Evolutionary conservation across 2,329 filamentous ascomycete species (phyloP).

Genomic region (Arachnomyces sp.): DNA sequence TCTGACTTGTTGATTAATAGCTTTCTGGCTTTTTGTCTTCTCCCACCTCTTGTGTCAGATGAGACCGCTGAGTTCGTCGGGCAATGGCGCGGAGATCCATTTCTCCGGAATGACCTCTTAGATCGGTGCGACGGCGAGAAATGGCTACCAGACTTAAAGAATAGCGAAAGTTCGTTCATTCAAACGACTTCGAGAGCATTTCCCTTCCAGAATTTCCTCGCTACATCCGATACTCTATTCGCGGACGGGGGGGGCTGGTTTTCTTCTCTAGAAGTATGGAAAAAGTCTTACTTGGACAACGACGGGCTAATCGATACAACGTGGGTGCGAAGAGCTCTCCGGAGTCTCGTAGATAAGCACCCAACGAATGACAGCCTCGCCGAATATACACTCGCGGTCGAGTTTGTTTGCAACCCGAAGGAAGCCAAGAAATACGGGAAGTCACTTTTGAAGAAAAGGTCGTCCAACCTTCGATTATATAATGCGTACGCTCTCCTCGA

Average conservation of each 20-base stretch:
- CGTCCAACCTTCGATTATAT: constrained; percentile 61
- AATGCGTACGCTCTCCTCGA: constrained; percentile 72
- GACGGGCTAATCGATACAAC: constrained; percentile 28
- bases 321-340: constrained; percentile 49
- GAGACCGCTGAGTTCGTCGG: constrained; percentile 19
- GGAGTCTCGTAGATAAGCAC: constrained; percentile 44
- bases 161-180: constrained; percentile 7
- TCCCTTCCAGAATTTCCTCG: constrained; percentile 28
- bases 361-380: constrained; percentile 48
- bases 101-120: constrained; percentile 39
- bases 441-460: constrained; percentile 58
- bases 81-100: constrained; percentile 45
- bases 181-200: constrained; percentile 24
- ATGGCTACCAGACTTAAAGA: constrained; percentile 18
- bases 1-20: constrained; percentile 53
- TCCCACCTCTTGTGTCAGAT: constrained; percentile 46
- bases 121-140: constrained; percentile 17
- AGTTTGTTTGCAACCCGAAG: constrained; percentile 46
- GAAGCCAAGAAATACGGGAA: constrained; percentile 64
- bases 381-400: constrained; percentile 62
- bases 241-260: constrained; percentile 41
- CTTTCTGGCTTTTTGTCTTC: constrained; percentile 59
- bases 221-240: constrained; percentile 49
- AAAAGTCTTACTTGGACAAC: constrained; percentile 15
- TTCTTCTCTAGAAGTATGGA: constrained; percentile 28